Conservation (phyloP, 2,329 filamentous ascomycete genomes). For the Capronia coronata region DNA sequence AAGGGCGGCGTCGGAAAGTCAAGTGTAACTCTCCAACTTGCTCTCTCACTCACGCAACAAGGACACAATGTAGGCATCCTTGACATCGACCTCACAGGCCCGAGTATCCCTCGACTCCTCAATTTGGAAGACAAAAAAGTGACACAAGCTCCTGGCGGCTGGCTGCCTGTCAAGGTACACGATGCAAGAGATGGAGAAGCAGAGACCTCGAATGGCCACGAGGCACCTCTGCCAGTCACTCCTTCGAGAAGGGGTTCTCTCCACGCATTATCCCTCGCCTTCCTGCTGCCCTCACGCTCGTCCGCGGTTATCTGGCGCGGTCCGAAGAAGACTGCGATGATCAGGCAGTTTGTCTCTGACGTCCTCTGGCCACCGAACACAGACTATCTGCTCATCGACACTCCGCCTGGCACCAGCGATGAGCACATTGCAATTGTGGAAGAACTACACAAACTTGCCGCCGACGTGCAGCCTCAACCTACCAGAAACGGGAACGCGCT, state of each 20-base stretch:
- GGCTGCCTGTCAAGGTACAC: conserved; percentile 84
- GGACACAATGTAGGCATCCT: conserved; percentile 90
- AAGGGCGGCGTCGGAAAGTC: conserved; percentile 99
- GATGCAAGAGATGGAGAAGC: conserved; percentile 36
- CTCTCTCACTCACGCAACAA: conserved; percentile 75
- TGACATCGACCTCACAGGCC: conserved; percentile 91
- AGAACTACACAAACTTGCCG: conserved; percentile 56
- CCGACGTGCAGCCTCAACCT: conserved; percentile 26
- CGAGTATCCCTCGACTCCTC: conserved; percentile 92
- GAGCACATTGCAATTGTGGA: conserved; percentile 95
- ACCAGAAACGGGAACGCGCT: conserved; percentile 21
- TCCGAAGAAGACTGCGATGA: conserved; percentile 98
- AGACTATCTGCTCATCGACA: conserved; percentile 94
- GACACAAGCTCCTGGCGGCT: conserved; percentile 81
- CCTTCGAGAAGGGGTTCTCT: conserved; percentile 34
- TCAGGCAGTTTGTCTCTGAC: conserved; percentile 88
- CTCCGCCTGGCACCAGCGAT: conserved; percentile 90
- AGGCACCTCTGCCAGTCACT: not conserved
- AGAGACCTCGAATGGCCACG: not conserved
- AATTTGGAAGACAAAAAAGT: conserved; percentile 85
- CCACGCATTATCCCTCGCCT: conserved; percentile 84
- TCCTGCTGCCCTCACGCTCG: conserved; percentile 72
- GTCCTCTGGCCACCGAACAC: conserved; percentile 74
- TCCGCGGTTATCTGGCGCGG: conserved; percentile 97
- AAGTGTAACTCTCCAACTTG: conserved; percentile 92